Evolutionary conservation across 495 filamentous ascomycete species (phyloP), one percentile per base, ranked within the genome.

Genomic region (Penicillium verhagenii): DNA sequence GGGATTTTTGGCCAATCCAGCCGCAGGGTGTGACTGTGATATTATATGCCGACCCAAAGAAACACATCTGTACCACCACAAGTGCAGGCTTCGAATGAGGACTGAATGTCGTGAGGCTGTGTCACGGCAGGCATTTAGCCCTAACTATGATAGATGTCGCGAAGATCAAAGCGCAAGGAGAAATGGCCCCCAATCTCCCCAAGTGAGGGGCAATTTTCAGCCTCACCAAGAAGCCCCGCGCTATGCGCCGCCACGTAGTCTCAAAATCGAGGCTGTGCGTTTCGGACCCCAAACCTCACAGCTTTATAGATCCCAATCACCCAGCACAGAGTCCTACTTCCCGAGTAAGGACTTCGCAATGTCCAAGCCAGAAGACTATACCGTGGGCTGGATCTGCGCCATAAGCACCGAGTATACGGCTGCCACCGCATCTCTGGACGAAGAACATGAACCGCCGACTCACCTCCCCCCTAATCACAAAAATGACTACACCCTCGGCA

Each of bases 341-440:
- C 11, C 4, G 0, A 14, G 13, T 4, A 5, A n/a, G 6, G 11
- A 14, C 5, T 43, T 1, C 7, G 2, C 13, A n/a, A 50, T 61
- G 50, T 50, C 50, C 13, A 35, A 60, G 14, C 62, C 59, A 20
- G 59, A 62, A 35, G 26, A 56, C 9, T 82, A 76, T 51, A 77
- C 66, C 0, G 66, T 82, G 1, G 79, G 75, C 21, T 79, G 75
- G 74, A 74, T 82, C n/a, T 78, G 72, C 47, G 72, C 75, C 2
- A 50, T 79, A 3, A 21, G n/a, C 1, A 45, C 47, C 0, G 77
- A 81, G 42, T 54, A 61, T 9, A 54, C 69, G 37, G 75, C 79
- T 2, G 76, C 70, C 6, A 28, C 48, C 31, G 56, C 46, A 11
- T 67, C 72, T 42, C 63, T 81, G 2, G 77, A 82, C 35, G 66